These are phyloP conservation scores for Didymella pomorum DNA, from an alignment of 2,329 filamentous ascomycete species.

Conservation along the genomic window DNA sequence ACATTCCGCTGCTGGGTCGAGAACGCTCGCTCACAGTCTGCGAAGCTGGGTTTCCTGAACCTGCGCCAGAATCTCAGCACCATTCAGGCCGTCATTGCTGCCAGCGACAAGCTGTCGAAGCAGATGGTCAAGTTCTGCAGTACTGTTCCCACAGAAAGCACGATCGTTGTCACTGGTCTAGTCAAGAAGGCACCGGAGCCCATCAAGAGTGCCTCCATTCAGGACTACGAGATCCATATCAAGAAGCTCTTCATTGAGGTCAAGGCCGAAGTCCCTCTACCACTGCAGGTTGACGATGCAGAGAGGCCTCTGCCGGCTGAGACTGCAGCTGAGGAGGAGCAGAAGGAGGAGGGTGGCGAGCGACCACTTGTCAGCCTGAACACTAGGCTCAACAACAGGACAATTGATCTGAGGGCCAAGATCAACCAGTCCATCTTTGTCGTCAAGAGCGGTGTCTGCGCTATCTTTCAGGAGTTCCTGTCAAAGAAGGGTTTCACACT, in stretches of 20 bases:
- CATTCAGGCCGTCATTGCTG: slow-evolving; percentile 81
- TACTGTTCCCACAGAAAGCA: slow-evolving; percentile 78
- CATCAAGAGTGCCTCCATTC: slow-evolving; percentile 85
- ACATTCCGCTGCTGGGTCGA: slow-evolving; percentile 83
- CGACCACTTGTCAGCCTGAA: slow-evolving; percentile 79
- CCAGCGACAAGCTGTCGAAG: slow-evolving; percentile 69
- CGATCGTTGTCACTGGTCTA: slow-evolving; percentile 79
- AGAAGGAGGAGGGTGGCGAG: slow-evolving; percentile 62
- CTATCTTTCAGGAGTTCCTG: slow-evolving; percentile 82
- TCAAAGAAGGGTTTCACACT: slow-evolving; percentile 76
- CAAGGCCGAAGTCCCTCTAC: slow-evolving; percentile 66
- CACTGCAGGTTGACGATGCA: slow-evolving; percentile 65
- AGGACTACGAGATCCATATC: slow-evolving; percentile 85
- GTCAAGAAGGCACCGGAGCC: slow-evolving; percentile 85
- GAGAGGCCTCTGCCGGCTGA: slow-evolving; percentile 59
- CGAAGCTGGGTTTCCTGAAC: slow-evolving; percentile 91
- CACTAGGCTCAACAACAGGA: slow-evolving; percentile 88
- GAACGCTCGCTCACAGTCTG: slow-evolving; percentile 86
- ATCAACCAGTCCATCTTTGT: slow-evolving; percentile 89
- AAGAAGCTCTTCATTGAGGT: slow-evolving; percentile 83
- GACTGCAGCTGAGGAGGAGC: slow-evolving; percentile 57
- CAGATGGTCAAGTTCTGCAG: slow-evolving; percentile 96
- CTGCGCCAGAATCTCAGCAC: slow-evolving; percentile 78
- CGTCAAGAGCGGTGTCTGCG: slow-evolving; percentile 70
- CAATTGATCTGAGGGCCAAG: slow-evolving; percentile 89